phyloP scores from a whole-genome alignment of 352 stramenopile genomes.

The Pseudoperonospora humuli region DNA sequence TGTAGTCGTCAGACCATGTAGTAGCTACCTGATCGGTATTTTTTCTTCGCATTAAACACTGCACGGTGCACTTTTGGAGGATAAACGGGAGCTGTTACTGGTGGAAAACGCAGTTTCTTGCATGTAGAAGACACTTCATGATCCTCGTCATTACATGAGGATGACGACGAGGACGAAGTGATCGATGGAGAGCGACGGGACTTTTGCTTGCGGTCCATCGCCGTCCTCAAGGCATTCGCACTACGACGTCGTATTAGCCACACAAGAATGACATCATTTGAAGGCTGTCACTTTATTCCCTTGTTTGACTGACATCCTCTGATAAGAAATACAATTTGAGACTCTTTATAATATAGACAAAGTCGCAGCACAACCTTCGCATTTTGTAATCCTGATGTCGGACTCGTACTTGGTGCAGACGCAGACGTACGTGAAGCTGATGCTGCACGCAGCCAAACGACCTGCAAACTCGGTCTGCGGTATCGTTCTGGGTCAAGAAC shows the following conservation, averaged over 20 bases:
- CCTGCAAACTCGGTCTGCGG: slow-evolving; percentile 39
- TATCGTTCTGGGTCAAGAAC: slow-evolving; percentile 49
- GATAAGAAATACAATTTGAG: too few relatives aligned
- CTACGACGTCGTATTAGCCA: too few relatives aligned
- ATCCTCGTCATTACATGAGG: slow-evolving; percentile 29
- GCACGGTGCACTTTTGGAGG: slow-evolving; percentile 40
- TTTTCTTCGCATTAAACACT: slow-evolving; percentile 54
- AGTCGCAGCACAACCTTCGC: too few relatives aligned
- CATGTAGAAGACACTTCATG: neutral
- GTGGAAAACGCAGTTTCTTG: slow-evolving; percentile 36
- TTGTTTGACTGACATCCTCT: too few relatives aligned
- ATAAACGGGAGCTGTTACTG: slow-evolving; percentile 37
- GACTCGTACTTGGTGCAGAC: slow-evolving; percentile 53
- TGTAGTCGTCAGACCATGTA: too few relatives aligned
- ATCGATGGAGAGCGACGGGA: slow-evolving; percentile 36
- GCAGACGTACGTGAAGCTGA: slow-evolving; percentile 65
- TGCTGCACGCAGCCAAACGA: slow-evolving; percentile 62
- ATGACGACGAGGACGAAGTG: slow-evolving; percentile 38
- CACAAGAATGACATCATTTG: neutral
- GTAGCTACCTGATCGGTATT: slow-evolving; percentile 55
- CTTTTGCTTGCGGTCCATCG: slow-evolving; percentile 28
- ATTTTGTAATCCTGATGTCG: slow-evolving; percentile 28
- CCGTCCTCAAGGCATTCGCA: neutral
- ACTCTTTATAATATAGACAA: too few relatives aligned
- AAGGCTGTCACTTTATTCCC: neutral